phyloP scores from a whole-genome alignment of 2,329 filamentous ascomycete species.

The Chaetoscypha palmicola region DNA sequence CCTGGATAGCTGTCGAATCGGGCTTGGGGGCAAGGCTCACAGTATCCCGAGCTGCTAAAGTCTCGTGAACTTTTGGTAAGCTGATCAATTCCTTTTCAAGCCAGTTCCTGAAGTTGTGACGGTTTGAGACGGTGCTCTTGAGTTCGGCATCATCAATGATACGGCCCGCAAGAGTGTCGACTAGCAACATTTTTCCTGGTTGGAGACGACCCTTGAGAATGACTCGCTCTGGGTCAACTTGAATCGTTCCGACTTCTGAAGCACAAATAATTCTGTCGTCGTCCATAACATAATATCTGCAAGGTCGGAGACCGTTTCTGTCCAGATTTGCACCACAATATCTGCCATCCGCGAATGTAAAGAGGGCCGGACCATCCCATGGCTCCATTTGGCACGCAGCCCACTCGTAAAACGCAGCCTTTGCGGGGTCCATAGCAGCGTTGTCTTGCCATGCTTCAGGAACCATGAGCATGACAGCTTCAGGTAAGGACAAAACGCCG shows the following conservation, averaged over 20 bases:
- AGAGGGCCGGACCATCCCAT: conserved; percentile 93
- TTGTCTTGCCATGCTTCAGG: conserved; percentile 98
- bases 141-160: conserved; percentile 93
- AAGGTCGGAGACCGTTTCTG: conserved; percentile 89
- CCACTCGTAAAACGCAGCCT: conserved; percentile 98
- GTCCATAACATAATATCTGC: conserved; percentile 93
- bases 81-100: conserved; percentile 79
- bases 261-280: conserved; percentile 97
- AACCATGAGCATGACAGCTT: conserved; percentile 98
- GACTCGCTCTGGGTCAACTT: conserved; percentile 81
- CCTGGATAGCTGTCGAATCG: conserved; percentile 65
- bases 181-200: conserved; percentile 91
- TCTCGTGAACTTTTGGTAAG: conserved; percentile 65
- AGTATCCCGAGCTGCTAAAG: conserved; percentile 48
- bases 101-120: conserved; percentile 85
- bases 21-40: conserved; percentile 61
- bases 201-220: conserved; percentile 90
- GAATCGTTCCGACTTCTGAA: conserved; percentile 90
- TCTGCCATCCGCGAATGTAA: conserved; percentile 92
- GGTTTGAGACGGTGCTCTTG: conserved; percentile 79
- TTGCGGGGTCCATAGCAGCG: conserved; percentile 82
- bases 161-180: conserved; percentile 83
- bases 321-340: conserved; percentile 97
- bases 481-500: conserved; percentile 86
- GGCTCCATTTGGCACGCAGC: conserved; percentile 98